Evolutionary conservation across 805 yeast species (phyloP), one percentile per base, ranked within the genome.

Genomic region (Candida succiphila): DNA sequence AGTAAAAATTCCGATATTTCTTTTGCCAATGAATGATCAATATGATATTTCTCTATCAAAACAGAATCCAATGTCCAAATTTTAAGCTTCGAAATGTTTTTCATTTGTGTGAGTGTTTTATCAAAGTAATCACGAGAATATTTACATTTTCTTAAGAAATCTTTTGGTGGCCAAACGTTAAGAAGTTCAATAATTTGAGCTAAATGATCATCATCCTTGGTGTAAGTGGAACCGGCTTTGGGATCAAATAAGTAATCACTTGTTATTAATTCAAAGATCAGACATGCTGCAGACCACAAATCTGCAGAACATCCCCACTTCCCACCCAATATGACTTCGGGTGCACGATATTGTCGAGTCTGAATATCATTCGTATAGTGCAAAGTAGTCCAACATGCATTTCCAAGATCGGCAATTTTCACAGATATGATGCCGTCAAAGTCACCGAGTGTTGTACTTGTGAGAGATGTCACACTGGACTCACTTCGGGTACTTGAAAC

Each of bases 331-430:
- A 78, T 60, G 3, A 75, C 69, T 44, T 78, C 85, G 0, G 84
- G 83, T 1, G 80, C 61, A 25, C 85, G 54, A 46, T 77, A 77
- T 45, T 77, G 83, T 37, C 85, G 53, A 2, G 85, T 77, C 51
- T 77, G 82, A 38, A 77, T 76, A 46, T 76, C 81, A 45, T 75
- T 72, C 4, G 83, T 75, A 49, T 71, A 78, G 49, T 78, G 85
- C 34, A 66, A 69, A 43, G 69, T 61, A 19, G 61, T 57, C 74
- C 78, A 75, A 52, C 83, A 76, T 4, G 83, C 80, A 49, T 78
- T 78, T 23, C 85, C 85, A 39, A 78, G 61, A 51, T 78, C 85
- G 3, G 84, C 84, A 26, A 78, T 67, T 43, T 78, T 78, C 25
- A 77, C 72, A 9, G 56, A 53, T 14, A 60, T 58, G 14, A 57